Base-by-base conservation (phyloP, 331 rosid species). In the Quercus tomentella region DNA sequence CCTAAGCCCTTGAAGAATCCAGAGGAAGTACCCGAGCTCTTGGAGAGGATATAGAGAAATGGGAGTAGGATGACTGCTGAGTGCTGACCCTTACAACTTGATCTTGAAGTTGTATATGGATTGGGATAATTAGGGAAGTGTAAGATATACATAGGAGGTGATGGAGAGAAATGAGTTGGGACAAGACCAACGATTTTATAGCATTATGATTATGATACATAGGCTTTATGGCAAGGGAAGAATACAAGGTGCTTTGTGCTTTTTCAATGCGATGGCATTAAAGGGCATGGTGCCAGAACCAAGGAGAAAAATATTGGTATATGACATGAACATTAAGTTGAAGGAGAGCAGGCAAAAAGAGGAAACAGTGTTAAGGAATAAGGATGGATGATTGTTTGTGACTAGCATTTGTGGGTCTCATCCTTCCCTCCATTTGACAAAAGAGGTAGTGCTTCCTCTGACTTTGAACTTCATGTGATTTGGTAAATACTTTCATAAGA, bases 191-290 rank as follows among this genome's bases (percentile, higher is more conserved):
- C 65, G 91, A 75, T 89, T 96, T 1, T 94, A 92, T 84, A 92
- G 91, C 2, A 78, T 94, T 54, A 88, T 94, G 93, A 78, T 94
- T 54, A 88, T 94, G 93, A 84, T 92, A 81, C 98, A 89, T 52
- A 88, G 92, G 60, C 79, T 85, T 56, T 82, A 52, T 77, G 86
- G 83, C n/a, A 90, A 90, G 51, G 92, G 96, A 73, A 87, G 92
- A 77, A 73, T 3, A 15, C 75, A 84, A 23, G 94, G 90, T 25
- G 94, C 88, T 28, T 61, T 82, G 84, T 90, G 86, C 3, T 92
- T 88, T 84, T 88, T 81, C 30, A 70, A 56, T 70, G 93, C 89
- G 82, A 90, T 94, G 94, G 84, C 63, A 23, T 74, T 88, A 1
- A 94, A 89, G 86, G 97, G 98, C 66, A 78, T 92, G 84, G 56